A percentile compares a stretch with the other conserved stretches of the same genome.
These are phyloP conservation scores for Boechera retrofracta DNA, from an alignment of 345 rosid genomes.

Conservation along the genomic window DNA sequence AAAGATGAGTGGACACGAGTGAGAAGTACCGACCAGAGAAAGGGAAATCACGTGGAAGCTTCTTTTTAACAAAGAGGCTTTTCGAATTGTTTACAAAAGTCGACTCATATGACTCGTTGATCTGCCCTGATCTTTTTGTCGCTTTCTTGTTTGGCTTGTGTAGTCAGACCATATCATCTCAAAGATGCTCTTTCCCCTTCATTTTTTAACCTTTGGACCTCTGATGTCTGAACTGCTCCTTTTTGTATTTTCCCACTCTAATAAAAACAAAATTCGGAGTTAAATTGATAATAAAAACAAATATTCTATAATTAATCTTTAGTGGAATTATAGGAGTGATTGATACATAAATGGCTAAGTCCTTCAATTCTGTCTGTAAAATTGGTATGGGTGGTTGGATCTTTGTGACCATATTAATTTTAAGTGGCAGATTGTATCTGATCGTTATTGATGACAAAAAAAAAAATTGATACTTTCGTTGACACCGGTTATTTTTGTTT, in stretches of 20 bases:
- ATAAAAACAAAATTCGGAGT: too few species aligned
- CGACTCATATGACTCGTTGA: constrained; percentile 23
- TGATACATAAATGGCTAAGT: too few species aligned
- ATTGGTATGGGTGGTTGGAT: too few species aligned
- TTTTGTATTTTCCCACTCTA: constrained; percentile 15
- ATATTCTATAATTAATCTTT: too few species aligned
- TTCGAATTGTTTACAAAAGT: constrained; percentile 26
- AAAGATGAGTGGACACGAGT: constrained; percentile 5
- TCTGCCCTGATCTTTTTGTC: constrained; percentile 29
- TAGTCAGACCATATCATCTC: constrained; percentile 14
- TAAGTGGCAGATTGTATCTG: too few species aligned
- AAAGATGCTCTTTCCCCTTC: constrained; percentile 34
- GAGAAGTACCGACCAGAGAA: constrained; percentile 39
- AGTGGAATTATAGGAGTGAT: too few species aligned
- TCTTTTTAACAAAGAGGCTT: constrained; percentile 27
- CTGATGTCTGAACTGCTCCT: constrained; percentile 8
- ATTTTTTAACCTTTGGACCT: constrained; percentile 29
- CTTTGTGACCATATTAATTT: too few species aligned
- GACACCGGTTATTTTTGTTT: too few species aligned
- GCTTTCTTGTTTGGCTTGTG: constrained; percentile 33
- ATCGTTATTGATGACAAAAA: too few species aligned
- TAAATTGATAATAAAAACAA: background rate
- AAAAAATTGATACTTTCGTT: background rate
- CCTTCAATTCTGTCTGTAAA: too few species aligned
- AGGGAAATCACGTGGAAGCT: constrained; percentile 41